Evolutionary conservation across 2,329 filamentous ascomycete genomes (phyloP), one percentile per base, ranked within the genome.

Genomic region (Chaetomiaceae sp.): DNA sequence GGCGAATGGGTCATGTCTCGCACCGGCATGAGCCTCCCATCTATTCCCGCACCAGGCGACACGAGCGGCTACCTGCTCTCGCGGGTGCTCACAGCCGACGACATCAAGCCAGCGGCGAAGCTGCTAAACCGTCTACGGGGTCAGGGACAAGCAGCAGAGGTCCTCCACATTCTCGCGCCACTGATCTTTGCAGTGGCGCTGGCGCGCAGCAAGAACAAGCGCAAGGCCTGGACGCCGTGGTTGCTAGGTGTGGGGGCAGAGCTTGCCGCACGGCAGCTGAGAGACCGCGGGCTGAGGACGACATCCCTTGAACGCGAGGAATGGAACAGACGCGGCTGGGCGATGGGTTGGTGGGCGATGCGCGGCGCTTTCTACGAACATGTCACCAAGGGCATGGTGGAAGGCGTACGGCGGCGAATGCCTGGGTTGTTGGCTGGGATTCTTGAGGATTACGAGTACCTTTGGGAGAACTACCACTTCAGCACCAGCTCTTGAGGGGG

Each of bases 381-480:
- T 63, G 78, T 96, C 55, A 95, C 90, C 43, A 89, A 88, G 70
- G 81, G 82, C 4, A 70, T 92, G 13, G 85, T 92, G 7, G 75
- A 76, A 27, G 86, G 84, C 64, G 79, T 96, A 60, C 85, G 83
- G 60, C 86, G 85, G 65, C 84, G 87, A 48, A 77, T 96, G 69
- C 81, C 95, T 42, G 84, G 87, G 60, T 81, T 99, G 66, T 77
- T 96, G 21, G 87, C 85, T 8, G 89, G 88, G 53, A 86, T 99
- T 41, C 71, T 97, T 58, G 90, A 96, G 67, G 94, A 99, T 69
- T 99, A 99, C 67, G 89, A 96, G 70, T 97, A 95, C 68, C 76
- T 99, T 29, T 99, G 94, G 94, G 90, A 96, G 71, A 91, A 95
- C 64, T 97, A 96, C 70, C 95, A 97, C 71, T 99, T 97, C 70